A percentile compares a stretch with the other conserved stretches of the same genome.
Evolutionary conservation across 2,329 filamentous ascomycete genomes (phyloP).

Genomic region (Colletotrichum tabaci): DNA sequence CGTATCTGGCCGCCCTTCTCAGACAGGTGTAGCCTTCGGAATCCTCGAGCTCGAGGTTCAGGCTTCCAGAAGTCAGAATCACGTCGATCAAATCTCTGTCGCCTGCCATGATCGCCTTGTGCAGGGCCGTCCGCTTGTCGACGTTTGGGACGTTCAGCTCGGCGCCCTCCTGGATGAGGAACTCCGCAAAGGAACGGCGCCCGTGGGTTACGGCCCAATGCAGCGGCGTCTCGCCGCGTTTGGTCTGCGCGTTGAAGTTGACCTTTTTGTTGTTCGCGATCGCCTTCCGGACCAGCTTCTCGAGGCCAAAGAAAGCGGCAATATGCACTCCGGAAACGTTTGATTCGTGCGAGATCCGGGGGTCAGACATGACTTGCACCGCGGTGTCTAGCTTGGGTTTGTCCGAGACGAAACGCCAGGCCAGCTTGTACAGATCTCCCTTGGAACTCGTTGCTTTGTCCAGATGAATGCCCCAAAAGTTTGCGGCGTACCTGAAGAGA

Average conservation of each 20-base stretch:
- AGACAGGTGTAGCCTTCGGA: conserved; percentile 18
- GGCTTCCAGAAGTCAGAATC: not conserved
- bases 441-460: not conserved
- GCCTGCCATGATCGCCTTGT: conserved; percentile 6
- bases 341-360: not conserved
- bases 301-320: conserved; percentile 24
- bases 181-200: not conserved
- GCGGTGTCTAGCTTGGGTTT: not conserved
- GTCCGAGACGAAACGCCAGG: conserved; percentile 17
- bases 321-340: conserved; percentile 6
- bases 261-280: not conserved
- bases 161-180: not conserved
- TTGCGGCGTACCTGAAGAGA: conserved; percentile 23
- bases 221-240: conserved; percentile 17
- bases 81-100: not conserved
- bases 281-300: conserved; percentile 6
- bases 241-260: conserved; percentile 22
- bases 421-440: conserved; percentile 11
- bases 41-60: conserved; percentile 22
- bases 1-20: conserved; percentile 19
- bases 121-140: conserved; percentile 10
- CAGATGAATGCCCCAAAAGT: conserved; percentile 17
- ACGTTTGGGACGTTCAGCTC: conserved; percentile 18
- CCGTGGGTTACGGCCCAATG: conserved; percentile 19
- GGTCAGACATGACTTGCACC: not conserved